A percentile compares a stretch with the other conserved stretches of the same genome.
Evolutionary conservation across 495 filamentous ascomycete species (phyloP).

Genomic region (Oleoguttula mirabilis): DNA sequence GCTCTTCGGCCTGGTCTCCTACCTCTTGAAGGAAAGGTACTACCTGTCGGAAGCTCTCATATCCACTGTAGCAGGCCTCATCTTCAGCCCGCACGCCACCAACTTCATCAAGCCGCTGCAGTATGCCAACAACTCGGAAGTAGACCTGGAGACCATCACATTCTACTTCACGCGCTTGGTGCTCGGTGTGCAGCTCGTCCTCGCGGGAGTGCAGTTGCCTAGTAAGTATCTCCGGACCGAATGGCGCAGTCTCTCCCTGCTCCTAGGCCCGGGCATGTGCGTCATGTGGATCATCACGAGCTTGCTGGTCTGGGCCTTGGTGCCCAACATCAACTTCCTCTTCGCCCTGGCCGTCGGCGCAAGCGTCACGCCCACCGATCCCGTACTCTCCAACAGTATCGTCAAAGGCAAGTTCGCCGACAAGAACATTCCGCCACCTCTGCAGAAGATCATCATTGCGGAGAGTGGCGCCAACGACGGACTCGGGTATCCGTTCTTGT

Average conservation of each 20-base stretch:
- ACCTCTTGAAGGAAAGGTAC: constrained; percentile 78
- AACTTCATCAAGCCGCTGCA: constrained; percentile 66
- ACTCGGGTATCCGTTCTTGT: constrained; percentile 85
- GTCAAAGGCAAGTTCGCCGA: constrained; percentile 92
- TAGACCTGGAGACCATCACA: constrained; percentile 53
- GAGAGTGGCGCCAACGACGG: constrained; percentile 90
- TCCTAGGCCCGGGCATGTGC: constrained; percentile 78
- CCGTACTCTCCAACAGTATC: constrained; percentile 76
- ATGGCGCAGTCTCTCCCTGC: constrained; percentile 64
- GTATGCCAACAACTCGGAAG: constrained; percentile 53
- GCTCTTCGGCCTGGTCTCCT: constrained; percentile 77
- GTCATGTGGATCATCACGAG: constrained; percentile 80
- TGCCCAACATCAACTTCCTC: constrained; percentile 61
- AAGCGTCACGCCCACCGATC: constrained; percentile 86
- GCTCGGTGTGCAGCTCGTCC: constrained; percentile 78
- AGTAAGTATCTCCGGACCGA: constrained; percentile 68
- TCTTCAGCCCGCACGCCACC: constrained; percentile 64
- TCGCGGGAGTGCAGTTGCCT: constrained; percentile 85
- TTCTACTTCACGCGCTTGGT: constrained; percentile 79
- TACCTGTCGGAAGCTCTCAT: constrained; percentile 89
- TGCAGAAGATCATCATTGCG: constrained; percentile 80
- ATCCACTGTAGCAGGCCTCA: constrained; percentile 64
- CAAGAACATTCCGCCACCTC: constrained; percentile 66
- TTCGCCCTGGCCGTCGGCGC: constrained; percentile 68
- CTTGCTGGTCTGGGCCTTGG: constrained; percentile 64